phyloP scores from a whole-genome alignment of 2,329 filamentous ascomycete genomes.

The Zopfia rhizophila region DNA sequence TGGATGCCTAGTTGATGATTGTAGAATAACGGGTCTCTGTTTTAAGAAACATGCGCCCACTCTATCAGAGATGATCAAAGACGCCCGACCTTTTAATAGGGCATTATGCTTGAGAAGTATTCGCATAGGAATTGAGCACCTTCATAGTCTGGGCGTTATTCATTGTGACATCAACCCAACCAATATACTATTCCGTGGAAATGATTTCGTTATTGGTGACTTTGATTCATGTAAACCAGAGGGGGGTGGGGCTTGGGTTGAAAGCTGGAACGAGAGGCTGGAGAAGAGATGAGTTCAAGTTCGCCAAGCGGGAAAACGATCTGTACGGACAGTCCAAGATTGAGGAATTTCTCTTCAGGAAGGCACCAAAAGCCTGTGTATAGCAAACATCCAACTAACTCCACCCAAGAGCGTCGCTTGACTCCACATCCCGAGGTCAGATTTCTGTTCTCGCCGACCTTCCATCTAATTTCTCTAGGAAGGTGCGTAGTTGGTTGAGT shows the following conservation, averaged over 20 bases:
- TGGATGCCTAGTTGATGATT: conserved; percentile 6
- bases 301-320: conserved; percentile 9
- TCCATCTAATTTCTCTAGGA: too few species aligned
- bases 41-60: conserved; percentile 13
- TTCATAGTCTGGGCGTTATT: conserved; percentile 9
- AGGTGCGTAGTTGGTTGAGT: too few species aligned
- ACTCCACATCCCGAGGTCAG: too few species aligned
- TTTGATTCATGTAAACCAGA: conserved; percentile 12
- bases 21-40: conserved; percentile 11
- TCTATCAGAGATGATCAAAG: conserved; percentile 12
- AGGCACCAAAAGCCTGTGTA: too few species aligned
- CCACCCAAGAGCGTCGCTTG: too few species aligned
- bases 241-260: conserved; percentile 5
- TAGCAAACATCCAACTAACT: too few species aligned
- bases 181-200: conserved; percentile 11
- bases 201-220: conserved; percentile 9
- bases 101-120: neutral
- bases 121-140: conserved; percentile 8
- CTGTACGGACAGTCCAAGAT: conserved; percentile 10
- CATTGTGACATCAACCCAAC: conserved; percentile 9
- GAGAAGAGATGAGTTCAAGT: neutral
- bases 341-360: too few species aligned
- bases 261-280: conserved; percentile 6
- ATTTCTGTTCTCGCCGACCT: too few species aligned
- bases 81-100: conserved; percentile 7